A percentile compares a stretch with the other conserved stretches of the same genome.
phyloP scores from a whole-genome alignment of 169 alveolate species.

The Cryptosporidium parvum region DNA sequence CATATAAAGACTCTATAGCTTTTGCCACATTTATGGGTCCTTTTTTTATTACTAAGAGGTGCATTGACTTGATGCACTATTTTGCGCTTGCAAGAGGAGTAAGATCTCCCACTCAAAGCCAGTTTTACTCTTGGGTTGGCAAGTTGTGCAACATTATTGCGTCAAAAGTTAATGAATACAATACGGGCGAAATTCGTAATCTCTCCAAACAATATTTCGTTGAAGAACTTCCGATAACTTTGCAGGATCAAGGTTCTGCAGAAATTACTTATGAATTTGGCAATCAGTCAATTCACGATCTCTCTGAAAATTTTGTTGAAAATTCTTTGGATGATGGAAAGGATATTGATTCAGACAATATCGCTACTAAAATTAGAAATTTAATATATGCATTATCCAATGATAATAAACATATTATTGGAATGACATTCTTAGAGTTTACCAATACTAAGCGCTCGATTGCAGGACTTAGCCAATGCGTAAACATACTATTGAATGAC shows the following conservation, averaged over 20 bases:
- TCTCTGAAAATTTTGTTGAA: background rate
- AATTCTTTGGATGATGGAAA: constrained; percentile 27
- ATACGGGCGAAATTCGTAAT: constrained; percentile 44
- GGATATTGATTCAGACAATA: constrained; percentile 42
- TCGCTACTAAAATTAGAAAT: constrained; percentile 59
- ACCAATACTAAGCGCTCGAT: constrained; percentile 37
- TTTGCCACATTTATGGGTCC: constrained; percentile 76
- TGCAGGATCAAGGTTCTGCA: constrained; percentile 7
- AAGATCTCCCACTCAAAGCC: constrained; percentile 59
- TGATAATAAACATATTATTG: constrained; percentile 58
- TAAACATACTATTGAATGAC: constrained; percentile 37
- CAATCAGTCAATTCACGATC: background rate
- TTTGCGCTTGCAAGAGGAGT: constrained; percentile 75
- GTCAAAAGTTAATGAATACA: constrained; percentile 51
- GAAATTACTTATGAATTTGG: constrained; percentile 5
- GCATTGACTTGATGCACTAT: constrained; percentile 67
- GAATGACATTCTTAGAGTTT: constrained; percentile 40
- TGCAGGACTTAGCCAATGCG: constrained; percentile 50
- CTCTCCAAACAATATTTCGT: constrained; percentile 29
- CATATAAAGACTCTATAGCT: constrained; percentile 43
- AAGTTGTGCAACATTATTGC: constrained; percentile 53
- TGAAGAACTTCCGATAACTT: constrained; percentile 36
- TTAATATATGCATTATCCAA: constrained; percentile 43
- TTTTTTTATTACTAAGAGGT: constrained; percentile 60
- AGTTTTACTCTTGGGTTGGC: constrained; percentile 58